Evolutionary conservation across 768 basidiomycete genomes (phyloP).

Genomic region (Tremella fuciformis): DNA sequence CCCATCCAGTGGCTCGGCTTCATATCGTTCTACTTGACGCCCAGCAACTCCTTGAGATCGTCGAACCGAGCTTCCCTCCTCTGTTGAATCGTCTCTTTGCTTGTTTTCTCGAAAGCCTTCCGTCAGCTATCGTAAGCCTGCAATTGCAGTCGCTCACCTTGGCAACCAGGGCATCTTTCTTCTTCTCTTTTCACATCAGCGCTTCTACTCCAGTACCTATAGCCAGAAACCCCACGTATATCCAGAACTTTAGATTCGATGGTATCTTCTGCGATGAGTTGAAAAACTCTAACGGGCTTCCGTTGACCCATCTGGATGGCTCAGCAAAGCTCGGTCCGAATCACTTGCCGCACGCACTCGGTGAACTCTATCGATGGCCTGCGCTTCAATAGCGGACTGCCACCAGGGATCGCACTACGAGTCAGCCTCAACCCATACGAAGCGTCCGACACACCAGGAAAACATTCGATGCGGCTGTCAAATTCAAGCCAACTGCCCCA

Average conservation of each 20-base stretch:
- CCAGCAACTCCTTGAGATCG: constrained; percentile 56
- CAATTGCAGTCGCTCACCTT: constrained; percentile 56
- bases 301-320: constrained; percentile 69
- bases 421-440: constrained; percentile 9
- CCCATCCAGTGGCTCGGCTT: too few species aligned
- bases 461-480: constrained; percentile 82
- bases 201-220: not conserved
- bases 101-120: constrained; percentile 80
- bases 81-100: constrained; percentile 69
- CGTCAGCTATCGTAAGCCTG: constrained; percentile 1
- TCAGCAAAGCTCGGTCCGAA: not conserved
- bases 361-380: constrained; percentile 41
- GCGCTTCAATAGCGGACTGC: constrained; percentile 45
- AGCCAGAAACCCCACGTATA: constrained; percentile 56
- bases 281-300: constrained; percentile 79
- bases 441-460: constrained; percentile 46
- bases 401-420: constrained; percentile 46
- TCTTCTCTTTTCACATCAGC: constrained; percentile 56
- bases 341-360: constrained; percentile 21
- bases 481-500: constrained; percentile 80
- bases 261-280: constrained; percentile 83
- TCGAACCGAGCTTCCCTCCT: constrained; percentile 77
- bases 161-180: constrained; percentile 73
- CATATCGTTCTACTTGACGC: constrained; percentile 29
- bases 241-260: constrained; percentile 83